Conservation (phyloP, 2,329 filamentous ascomycete genomes). For the Acephala macrosclerotiorum region DNA sequence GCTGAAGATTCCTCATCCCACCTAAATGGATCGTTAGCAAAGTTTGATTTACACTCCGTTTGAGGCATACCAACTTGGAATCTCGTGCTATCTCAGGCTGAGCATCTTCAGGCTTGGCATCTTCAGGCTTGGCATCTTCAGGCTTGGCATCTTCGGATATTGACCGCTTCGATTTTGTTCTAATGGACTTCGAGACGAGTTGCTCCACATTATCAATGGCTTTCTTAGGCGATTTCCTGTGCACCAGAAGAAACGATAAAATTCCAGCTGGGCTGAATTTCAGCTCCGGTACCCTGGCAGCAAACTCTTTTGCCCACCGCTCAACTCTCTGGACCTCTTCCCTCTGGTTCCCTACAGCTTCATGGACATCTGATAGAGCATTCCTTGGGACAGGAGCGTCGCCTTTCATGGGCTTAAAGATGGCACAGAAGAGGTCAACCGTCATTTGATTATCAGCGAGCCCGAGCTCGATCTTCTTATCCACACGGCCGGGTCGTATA, state of each 20-base stretch:
- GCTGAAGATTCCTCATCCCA: background rate
- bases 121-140: no score
- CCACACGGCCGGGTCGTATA: conserved; percentile 87
- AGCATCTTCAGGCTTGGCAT: conserved; percentile 11
- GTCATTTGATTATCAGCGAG: conserved; percentile 40
- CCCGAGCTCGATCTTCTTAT: conserved; percentile 93
- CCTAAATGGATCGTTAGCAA: conserved; percentile 12
- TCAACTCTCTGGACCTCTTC: no score
- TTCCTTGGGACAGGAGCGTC: conserved; percentile 61
- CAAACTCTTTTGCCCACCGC: background rate
- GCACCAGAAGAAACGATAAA: no score
- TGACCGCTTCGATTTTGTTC: conserved; percentile 16
- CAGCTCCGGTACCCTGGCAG: no score
- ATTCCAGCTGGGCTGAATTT: no score
- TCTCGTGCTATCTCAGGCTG: no score
- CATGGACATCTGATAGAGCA: background rate
- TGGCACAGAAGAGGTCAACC: conserved; percentile 38
- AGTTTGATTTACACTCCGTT: background rate
- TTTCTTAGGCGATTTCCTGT: no score
- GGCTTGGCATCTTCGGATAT: no score
- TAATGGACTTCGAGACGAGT: no score
- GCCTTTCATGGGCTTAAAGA: conserved; percentile 55
- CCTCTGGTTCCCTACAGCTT: no score
- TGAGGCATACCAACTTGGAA: no score
- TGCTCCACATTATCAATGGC: no score